Percentiles rank a stretch among this genome's conserved stretches.
phyloP scores from a whole-genome alignment of 2,329 filamentous ascomycete genomes.

The Tolypocladium paradoxum region DNA sequence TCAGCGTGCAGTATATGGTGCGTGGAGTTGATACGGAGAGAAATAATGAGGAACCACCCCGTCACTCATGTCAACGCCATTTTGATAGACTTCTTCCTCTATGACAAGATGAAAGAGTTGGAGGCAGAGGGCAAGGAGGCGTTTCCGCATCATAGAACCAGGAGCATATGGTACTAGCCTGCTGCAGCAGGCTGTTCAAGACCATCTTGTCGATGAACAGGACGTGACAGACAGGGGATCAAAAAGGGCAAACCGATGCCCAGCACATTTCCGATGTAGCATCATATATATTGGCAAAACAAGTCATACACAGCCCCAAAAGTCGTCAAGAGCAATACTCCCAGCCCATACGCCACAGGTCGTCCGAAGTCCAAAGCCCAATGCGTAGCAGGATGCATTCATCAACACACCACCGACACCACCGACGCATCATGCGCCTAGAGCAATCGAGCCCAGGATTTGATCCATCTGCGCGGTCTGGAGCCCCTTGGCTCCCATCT shows the following conservation, averaged over 20 bases:
- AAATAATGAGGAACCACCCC: slow-evolving; percentile 67
- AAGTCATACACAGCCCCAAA: neutral
- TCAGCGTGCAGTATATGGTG: slow-evolving; percentile 89
- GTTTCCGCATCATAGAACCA: slow-evolving; percentile 71
- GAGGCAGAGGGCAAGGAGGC: slow-evolving; percentile 52
- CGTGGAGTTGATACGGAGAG: slow-evolving; percentile 74
- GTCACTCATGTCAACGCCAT: slow-evolving; percentile 72
- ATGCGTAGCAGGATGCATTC: neutral
- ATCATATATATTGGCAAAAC: neutral
- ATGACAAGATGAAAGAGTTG: slow-evolving; percentile 83
- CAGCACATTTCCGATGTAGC: neutral
- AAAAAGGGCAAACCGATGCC: neutral
- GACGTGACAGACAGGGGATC: neutral
- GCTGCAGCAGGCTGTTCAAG: neutral
- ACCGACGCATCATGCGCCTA: slow-evolving; percentile 22
- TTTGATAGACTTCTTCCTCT: slow-evolving; percentile 93
- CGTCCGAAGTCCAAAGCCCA: slow-evolving; percentile 6
- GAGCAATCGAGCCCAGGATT: slow-evolving; percentile 39
- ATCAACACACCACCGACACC: no score
- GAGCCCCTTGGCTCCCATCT: slow-evolving; percentile 37
- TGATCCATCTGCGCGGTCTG: slow-evolving; percentile 69
- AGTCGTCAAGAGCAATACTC: neutral
- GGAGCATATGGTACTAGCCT: slow-evolving; percentile 83
- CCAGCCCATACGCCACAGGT: slow-evolving; percentile 10
- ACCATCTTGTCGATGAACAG: neutral